These are phyloP conservation scores for Pelargonium australe DNA, from an alignment of 441 rosid genomes.

Conservation along the genomic window DNA sequence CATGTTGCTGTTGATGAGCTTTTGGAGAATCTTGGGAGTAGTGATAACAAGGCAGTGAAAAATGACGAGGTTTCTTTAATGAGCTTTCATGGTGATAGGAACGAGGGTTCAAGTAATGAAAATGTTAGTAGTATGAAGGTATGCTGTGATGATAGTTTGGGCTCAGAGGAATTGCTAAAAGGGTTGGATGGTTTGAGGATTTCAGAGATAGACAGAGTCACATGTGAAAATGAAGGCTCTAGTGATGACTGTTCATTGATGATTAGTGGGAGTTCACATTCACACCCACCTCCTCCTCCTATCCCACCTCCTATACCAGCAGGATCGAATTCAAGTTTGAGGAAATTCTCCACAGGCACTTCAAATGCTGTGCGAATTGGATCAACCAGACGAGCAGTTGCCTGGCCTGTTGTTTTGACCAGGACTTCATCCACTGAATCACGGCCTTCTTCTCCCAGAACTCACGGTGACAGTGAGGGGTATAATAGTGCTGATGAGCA, in stretches of 20 bases:
- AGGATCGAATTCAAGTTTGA: constrained; percentile 38
- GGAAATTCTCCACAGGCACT: constrained; percentile 43
- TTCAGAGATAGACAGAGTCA: constrained; percentile 31
- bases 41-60: constrained; percentile 38
- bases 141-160: constrained; percentile 29
- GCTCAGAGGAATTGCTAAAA: constrained; percentile 26
- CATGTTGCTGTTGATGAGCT: constrained; percentile 43
- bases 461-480: constrained; percentile 80
- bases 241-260: constrained; percentile 32
- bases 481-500: constrained; percentile 98
- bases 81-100: constrained; percentile 26
- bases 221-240: constrained; percentile 43
- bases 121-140: constrained; percentile 28
- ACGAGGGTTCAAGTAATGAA: constrained; percentile 35
- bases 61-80: constrained; percentile 37
- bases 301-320: constrained; percentile 74
- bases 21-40: constrained; percentile 35
- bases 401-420: constrained; percentile 67
- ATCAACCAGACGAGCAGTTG: constrained; percentile 54
- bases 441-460: constrained; percentile 91
- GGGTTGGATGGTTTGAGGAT: constrained; percentile 35
- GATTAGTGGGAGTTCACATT: constrained; percentile 36
- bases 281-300: constrained; percentile 67
- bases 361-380: constrained; percentile 52
- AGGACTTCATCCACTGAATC: constrained; percentile 81